Base-by-base conservation (phyloP, 345 rosid genomes). In the Linum tenue region DNA sequence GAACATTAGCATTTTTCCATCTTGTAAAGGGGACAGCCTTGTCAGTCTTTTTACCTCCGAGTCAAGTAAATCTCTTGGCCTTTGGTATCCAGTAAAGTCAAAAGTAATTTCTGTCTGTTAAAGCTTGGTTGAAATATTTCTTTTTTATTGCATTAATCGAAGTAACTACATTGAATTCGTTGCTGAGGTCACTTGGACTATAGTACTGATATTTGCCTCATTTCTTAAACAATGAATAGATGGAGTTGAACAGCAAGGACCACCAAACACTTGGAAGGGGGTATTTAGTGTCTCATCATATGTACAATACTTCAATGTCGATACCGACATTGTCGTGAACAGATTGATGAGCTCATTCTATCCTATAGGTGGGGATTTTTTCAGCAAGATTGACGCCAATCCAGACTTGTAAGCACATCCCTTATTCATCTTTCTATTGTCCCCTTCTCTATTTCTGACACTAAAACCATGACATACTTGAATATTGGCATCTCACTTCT, bases 321-420 rank as follows among this genome's bases (percentile, higher is more conserved):
- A 90, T 71, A 85, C 97, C 0, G 97, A 90, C 59, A 64, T 85
- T 77, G 95, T 94, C 43, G 6, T 87, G 64, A 88, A 85, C 80
- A 83, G 97, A 80, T 63, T 90, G 80, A 70, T 87, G 76, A 85
- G 88, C 76, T 90, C 97, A 3, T 69, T 94, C 55, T 79, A 77
- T 73, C 96, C 96, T n/a, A 64, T 70, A 5, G 74, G 74, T 69
- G 97, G 88, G 10, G 88, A 88, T 76, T 94, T 94, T 77, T 94
- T 84, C 84, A 79, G 71, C 83, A 94, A 90, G 79, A 90, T 87
- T 37, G 90, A 88, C 73, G 95, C 96, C 39, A 90, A 94, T 71
- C 99, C 97, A 61, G 97, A 90, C 78, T 75, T 94, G 97, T 90
- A 78, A 94, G 97, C 84, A 56, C 39, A 31, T 42, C 15, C 66